Percentiles rank a stretch among this genome's conserved stretches.
phyloP scores from a whole-genome alignment of 2,329 filamentous ascomycete species.

The Mariannaea sp. region DNA sequence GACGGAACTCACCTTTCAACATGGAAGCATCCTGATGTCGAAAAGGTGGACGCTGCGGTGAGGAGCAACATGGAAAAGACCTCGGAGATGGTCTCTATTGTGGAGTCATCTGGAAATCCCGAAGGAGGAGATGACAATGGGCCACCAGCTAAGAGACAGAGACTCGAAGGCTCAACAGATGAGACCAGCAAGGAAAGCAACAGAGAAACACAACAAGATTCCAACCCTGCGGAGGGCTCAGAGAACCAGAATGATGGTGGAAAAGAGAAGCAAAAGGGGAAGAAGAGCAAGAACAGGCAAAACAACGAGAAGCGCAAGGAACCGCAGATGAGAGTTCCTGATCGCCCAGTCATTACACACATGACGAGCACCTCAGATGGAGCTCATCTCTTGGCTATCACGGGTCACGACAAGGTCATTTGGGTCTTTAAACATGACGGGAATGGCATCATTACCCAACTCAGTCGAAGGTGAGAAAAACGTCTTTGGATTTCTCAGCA shows the following conservation, averaged over 20 bases:
- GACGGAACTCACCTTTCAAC: conserved; percentile 62
- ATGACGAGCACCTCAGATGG: conserved; percentile 67
- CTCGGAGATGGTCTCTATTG: conserved; percentile 21
- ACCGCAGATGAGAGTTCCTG: conserved; percentile 43
- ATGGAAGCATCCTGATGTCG: conserved; percentile 61
- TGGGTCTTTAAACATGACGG: conserved; percentile 76
- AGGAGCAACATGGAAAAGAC: conserved; percentile 26
- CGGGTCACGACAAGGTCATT: conserved; percentile 89
- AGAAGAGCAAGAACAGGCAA: conserved; percentile 40
- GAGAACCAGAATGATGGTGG: conserved; percentile 22
- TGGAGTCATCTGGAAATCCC: conserved; percentile 8
- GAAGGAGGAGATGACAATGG: conserved; percentile 34
- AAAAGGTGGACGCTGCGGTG: conserved; percentile 40
- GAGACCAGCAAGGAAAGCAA: conserved; percentile 33
- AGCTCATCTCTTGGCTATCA: conserved; percentile 75
- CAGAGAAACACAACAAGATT: conserved; percentile 19
- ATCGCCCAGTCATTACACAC: conserved; percentile 70
- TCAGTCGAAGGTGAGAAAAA: conserved; percentile 69
- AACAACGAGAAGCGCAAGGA: conserved; percentile 30
- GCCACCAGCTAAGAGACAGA: conserved; percentile 46
- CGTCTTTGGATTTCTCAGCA: background rate
- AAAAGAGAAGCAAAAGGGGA: conserved; percentile 37
- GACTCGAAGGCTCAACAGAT: conserved; percentile 34
- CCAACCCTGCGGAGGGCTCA: conserved; percentile 6
- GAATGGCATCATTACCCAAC: conserved; percentile 63